Conservation (phyloP, 163 green algal species). For the Scenedesmus sp. region DNA sequence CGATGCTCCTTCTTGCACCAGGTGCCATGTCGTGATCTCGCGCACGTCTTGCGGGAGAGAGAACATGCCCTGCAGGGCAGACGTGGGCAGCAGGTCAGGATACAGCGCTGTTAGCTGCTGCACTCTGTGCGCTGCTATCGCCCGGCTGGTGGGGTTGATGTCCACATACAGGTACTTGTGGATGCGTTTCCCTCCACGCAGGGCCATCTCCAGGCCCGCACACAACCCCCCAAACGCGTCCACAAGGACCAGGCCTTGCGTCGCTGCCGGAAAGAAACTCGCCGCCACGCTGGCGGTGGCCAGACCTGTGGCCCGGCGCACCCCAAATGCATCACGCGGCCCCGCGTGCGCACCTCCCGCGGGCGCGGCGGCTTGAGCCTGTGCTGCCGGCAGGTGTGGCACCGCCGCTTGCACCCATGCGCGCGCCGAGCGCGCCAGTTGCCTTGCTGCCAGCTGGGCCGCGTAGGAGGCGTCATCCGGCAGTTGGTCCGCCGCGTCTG, state of each 20-base stretch:
- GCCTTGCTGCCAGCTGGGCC: too few relatives aligned
- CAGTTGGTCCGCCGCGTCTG: not conserved
- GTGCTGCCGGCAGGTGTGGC: too few relatives aligned
- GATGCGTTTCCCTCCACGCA: conserved; percentile 4
- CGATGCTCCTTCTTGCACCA: not conserved
- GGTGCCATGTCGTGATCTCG: not conserved
- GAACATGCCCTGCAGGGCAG: not conserved
- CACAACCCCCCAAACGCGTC: conserved; percentile 24
- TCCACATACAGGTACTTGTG: conserved; percentile 17
- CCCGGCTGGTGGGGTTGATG: not conserved
- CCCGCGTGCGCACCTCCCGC: too few relatives aligned
- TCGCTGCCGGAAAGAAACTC: conserved; percentile 6
- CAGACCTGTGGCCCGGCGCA: not conserved
- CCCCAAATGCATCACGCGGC: too few relatives aligned
- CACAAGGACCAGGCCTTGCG: not conserved
- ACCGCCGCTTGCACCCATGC: too few relatives aligned
- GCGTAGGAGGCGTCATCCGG: too few relatives aligned
- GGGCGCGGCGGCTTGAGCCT: too few relatives aligned
- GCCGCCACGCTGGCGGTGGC: not conserved
- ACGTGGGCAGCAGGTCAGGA: not conserved
- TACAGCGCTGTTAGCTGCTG: not conserved
- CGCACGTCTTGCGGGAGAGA: conserved; percentile 7
- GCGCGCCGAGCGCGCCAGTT: too few relatives aligned
- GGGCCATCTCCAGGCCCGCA: conserved; percentile 20
- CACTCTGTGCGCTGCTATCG: not conserved